A percentile compares a stretch with the other conserved stretches of the same genome.
Conservation (phyloP, 352 stramenopile species). For the Globisporangium middletonii region DNA sequence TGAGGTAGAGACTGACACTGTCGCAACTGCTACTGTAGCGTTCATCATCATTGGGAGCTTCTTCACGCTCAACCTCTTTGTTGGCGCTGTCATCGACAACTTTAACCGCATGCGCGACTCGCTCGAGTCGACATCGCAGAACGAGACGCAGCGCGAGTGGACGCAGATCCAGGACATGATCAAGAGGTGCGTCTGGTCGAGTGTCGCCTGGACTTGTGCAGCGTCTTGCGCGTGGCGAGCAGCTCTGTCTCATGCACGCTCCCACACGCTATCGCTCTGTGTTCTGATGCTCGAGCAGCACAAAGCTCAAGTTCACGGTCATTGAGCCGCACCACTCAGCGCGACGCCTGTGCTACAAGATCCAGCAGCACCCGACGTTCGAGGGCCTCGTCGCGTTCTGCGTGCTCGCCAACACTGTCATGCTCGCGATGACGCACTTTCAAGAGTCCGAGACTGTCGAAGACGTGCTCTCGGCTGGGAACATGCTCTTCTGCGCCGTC, state of each 20-base stretch:
- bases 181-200: constrained; percentile 11
- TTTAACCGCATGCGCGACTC: constrained; percentile 65
- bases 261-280: background rate
- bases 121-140: constrained; percentile 37
- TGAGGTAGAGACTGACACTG: background rate
- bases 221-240: background rate
- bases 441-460: constrained; percentile 16
- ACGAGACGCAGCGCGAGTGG: constrained; percentile 67
- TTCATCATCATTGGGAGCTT: constrained; percentile 86
- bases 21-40: constrained; percentile 10
- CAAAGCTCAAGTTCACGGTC: constrained; percentile 21
- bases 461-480: constrained; percentile 14
- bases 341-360: constrained; percentile 19
- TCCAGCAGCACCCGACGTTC: constrained; percentile 28
- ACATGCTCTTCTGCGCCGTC: constrained; percentile 47
- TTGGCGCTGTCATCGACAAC: constrained; percentile 86
- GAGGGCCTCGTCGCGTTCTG: constrained; percentile 26
- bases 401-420: constrained; percentile 33
- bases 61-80: constrained; percentile 87
- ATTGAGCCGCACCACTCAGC: constrained; percentile 18
- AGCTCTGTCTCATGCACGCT: background rate
- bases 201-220: background rate
- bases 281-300: constrained; percentile 6
- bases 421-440: constrained; percentile 37
- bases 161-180: constrained; percentile 40